Evolutionary conservation across 129 eudicot genomes (phyloP), one percentile per base, ranked within the genome.

Genomic region (Smallanthus sonchifolius): DNA sequence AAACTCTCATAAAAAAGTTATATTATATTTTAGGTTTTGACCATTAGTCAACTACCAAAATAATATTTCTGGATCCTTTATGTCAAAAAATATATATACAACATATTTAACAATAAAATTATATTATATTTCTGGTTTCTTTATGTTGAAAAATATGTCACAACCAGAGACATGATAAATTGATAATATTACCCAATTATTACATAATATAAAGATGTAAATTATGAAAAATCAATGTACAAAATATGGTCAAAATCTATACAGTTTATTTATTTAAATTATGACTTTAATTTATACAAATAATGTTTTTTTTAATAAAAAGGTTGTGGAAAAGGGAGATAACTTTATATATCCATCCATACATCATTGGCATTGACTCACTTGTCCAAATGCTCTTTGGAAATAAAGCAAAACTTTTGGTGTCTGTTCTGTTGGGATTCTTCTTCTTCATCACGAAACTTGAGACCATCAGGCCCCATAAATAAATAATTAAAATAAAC

Each of bases 361-460:
- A 80, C 71, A 81, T 84, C 72, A 84, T 77, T 84, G 88, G 88
- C 83, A 84, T 84, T 77, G 85, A 84, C 88, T 84, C 67, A n/a
- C 51, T 84, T 84, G 88, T 84, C 88, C 85, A 68, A 84, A 81
- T 77, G 75, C 84, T 48, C 81, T 73, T 73, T 68, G 78, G 67
- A 80, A 69, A 77, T 56, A 80, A 63, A 73, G 49, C 65, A 34
- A 65, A 67, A 67, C 66, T 82, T 75, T 77, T 78, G 38, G 44
- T 76, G 77, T 81, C 77, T 55, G 65, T 69, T 70, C 77, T 76
- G 45, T 14, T 70, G 35, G 68, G 74, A 76, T 77, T 76, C 75
- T 72, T 76, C 78, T 65, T 65, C 81, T 60, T 63, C 77, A 10
- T 24, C 70, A 73, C 69, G 69, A 73, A 65, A 75, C 74, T 67